A percentile compares a stretch with the other conserved stretches of the same genome.
Conservation (phyloP, 164 flowering plant genomes). For the Macadamia integrifolia region DNA sequence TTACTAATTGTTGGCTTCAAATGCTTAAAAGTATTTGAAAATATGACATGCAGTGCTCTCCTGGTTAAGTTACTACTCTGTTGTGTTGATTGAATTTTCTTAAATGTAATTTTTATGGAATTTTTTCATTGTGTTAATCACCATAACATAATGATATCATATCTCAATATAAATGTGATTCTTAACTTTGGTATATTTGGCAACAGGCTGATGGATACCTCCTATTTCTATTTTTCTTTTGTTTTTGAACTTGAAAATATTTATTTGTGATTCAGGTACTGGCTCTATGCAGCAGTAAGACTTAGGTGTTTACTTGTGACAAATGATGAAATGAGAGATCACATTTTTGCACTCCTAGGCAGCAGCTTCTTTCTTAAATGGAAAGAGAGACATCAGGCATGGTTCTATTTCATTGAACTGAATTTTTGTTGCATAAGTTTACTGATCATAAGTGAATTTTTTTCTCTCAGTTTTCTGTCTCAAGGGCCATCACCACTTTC, state of each 20-base stretch:
- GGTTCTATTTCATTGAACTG: not conserved
- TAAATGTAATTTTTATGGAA: not conserved
- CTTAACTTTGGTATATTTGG: not conserved
- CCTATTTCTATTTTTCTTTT: not conserved
- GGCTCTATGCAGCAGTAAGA: slow-evolving; percentile 94
- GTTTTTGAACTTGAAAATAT: not conserved
- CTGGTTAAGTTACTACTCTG: too few relatives aligned
- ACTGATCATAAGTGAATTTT: not conserved
- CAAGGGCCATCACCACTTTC: not conserved
- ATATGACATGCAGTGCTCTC: too few relatives aligned
- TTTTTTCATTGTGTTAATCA: not conserved
- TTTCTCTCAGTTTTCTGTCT: not conserved
- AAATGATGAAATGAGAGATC: slow-evolving; percentile 99
- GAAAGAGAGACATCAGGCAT: slow-evolving; percentile 96
- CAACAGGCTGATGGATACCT: too few relatives aligned
- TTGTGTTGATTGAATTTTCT: not conserved
- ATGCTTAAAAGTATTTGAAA: too few relatives aligned
- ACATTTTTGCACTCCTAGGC: slow-evolving; percentile 83
- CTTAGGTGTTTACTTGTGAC: slow-evolving; percentile 83
- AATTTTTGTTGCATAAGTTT: not conserved
- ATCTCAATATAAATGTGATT: not conserved
- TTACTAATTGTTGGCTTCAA: too few relatives aligned
- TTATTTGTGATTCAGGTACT: slow-evolving; percentile 50
- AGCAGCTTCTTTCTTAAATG: slow-evolving; percentile 70
- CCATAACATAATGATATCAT: not conserved